Conservation (phyloP, 2,329 filamentous ascomycete genomes). For the Verticillium klebahnii region DNA sequence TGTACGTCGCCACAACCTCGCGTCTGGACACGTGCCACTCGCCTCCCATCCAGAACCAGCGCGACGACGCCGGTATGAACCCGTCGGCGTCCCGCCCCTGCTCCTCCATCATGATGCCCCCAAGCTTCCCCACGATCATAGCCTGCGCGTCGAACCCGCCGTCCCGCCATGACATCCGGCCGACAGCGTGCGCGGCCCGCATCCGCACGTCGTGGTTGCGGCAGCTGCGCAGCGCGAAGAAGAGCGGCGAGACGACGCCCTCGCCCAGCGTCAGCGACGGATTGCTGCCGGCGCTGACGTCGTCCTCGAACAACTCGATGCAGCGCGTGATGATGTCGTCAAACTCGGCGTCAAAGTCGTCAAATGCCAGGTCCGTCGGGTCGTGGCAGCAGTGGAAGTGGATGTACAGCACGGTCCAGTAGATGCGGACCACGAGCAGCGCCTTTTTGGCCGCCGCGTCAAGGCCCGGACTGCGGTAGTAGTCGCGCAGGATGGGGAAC, state of each 20-base stretch:
- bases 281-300: background rate
- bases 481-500: conserved; percentile 1
- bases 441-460: conserved; percentile 1
- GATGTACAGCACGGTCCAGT: conserved; percentile 7
- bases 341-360: conserved; percentile 12
- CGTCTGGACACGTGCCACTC: conserved; percentile 2
- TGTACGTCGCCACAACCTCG: conserved; percentile 7
- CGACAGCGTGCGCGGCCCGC: conserved; percentile 7
- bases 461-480: background rate
- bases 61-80: conserved; percentile 6
- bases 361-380: conserved; percentile 11
- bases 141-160: conserved; percentile 5
- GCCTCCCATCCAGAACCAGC: conserved; percentile 12
- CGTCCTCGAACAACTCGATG: conserved; percentile 9
- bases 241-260: conserved; percentile 12
- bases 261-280: conserved; percentile 8
- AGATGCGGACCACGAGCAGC: conserved; percentile 10
- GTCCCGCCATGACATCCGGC: conserved; percentile 13
- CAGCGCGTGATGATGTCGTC: conserved; percentile 6
- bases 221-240: conserved; percentile 12
- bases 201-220: conserved; percentile 12
- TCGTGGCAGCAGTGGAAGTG: conserved; percentile 11
- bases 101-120: conserved; percentile 14
- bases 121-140: conserved; percentile 9
- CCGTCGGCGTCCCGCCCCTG: conserved; percentile 9